Base-by-base conservation (phyloP, 2,329 filamentous ascomycete genomes). In the Cercospora canescens region DNA sequence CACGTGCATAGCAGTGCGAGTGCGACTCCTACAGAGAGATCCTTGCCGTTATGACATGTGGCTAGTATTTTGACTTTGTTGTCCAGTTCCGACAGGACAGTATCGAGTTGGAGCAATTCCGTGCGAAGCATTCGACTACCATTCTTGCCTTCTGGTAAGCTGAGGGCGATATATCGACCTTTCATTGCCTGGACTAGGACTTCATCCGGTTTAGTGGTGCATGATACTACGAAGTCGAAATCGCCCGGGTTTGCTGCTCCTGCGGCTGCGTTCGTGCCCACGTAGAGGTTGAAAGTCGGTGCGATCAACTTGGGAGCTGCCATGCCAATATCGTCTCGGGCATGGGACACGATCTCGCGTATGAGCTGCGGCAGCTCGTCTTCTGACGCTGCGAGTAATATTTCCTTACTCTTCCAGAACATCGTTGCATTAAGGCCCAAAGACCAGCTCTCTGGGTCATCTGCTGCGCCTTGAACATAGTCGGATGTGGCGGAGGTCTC, bases 391-490 rank as follows among this genome's bases (percentile, higher is more conserved):
- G 77, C 77, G 21, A 96, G 81, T 11, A 98, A 81, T 6, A 75
- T 41, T 0, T 86, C 81, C 48, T 81, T 82, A 71, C 97, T 83
- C 2, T 78, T 79, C 95, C 95, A 99, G 79, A 97, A 99, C 0
- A 94, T 69, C 0, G 81, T 77, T 0, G 94, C 88, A 0, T 91
- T 95, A 16, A 98, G 85, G 0, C 92, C 93, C 28, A 86, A 81
- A 1, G 93, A 90, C 95, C 95, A 99, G 71, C 92, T 92, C 82
- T 99, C 95, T 12, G 91, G 92, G 77, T 99, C 95, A 78, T 99
- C 95, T 2, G 91, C 95, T 0, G 94, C 94, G 59, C 95, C 95
- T 79, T 98, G 95, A 66, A 99, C 90, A 75, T 99, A 99, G 6
- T 89, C 89, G 3, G 86, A 87, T 74, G 90, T 88, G 30, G 87